A percentile compares a stretch with the other conserved stretches of the same genome.
Evolutionary conservation across 306 rosid species (phyloP).

Genomic region (Biancaea sappan): DNA sequence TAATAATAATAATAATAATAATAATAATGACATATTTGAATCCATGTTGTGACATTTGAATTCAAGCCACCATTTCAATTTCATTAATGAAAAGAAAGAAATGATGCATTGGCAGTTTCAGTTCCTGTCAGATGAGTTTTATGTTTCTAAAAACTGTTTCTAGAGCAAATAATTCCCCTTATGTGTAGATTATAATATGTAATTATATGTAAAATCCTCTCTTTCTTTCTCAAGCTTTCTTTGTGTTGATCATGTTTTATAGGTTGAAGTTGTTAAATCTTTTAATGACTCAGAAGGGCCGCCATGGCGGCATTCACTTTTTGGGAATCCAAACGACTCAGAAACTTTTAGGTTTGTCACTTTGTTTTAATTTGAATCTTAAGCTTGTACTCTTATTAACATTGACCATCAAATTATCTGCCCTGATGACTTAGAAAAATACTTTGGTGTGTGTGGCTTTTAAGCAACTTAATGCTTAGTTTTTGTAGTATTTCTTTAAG

Average conservation of each 20-base stretch:
- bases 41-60: not conserved
- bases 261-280: conserved; percentile 94
- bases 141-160: not conserved
- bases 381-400: conserved; percentile 3
- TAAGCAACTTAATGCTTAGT: not conserved
- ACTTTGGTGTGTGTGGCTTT: not conserved
- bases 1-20: no score
- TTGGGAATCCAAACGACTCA: conserved; percentile 93
- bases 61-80: not conserved
- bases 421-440: not conserved
- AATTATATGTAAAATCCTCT: conserved; percentile 18
- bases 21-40: not conserved
- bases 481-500: not conserved
- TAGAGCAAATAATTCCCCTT: not conserved
- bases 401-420: conserved; percentile 27
- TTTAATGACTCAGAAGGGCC: conserved; percentile 89
- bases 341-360: conserved; percentile 84
- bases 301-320: conserved; percentile 89
- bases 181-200: not conserved
- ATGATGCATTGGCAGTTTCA: not conserved
- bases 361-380: conserved; percentile 20
- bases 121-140: not conserved
- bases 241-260: conserved; percentile 35
- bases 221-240: conserved; percentile 35
- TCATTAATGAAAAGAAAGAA: not conserved